These are phyloP conservation scores for Solanum lycopersicoides DNA, from an alignment of 257 asterid genomes.

Conservation along the genomic window DNA sequence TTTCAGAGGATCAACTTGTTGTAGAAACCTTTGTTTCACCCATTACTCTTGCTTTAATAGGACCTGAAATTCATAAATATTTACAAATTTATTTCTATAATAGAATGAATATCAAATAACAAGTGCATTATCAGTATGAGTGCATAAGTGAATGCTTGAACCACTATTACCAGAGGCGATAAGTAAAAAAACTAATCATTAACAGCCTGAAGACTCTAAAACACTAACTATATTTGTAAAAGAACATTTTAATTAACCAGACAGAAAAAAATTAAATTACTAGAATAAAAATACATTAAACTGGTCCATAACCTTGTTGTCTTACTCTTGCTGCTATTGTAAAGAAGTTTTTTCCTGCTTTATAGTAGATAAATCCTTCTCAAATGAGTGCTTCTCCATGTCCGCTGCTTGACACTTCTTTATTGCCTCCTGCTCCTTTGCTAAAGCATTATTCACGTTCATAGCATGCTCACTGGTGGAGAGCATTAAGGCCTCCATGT, in stretches of 20 bases:
- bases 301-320: slow-evolving; percentile 31
- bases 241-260: neutral
- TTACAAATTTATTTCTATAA: no score
- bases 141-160: no score
- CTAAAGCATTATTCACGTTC: slow-evolving; percentile 28
- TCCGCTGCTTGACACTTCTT: slow-evolving; percentile 38
- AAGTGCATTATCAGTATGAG: no score
- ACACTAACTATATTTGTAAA: neutral
- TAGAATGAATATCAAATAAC: no score
- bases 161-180: no score
- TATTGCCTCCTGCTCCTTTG: slow-evolving; percentile 39
- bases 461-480: slow-evolving; percentile 12
- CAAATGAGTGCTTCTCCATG: slow-evolving; percentile 25
- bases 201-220: neutral
- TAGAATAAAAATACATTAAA: slow-evolving; percentile 38
- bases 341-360: slow-evolving; percentile 18
- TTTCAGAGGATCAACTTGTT: no score
- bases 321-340: slow-evolving; percentile 23
- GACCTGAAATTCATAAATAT: no score
- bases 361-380: slow-evolving; percentile 24
- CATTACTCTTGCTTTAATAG: no score
- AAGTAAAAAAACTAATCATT: neutral
- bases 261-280: neutral
- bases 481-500: slow-evolving; percentile 33
- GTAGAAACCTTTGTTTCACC: no score